A percentile compares a stretch with the other conserved stretches of the same genome.
Evolutionary conservation across 2,329 filamentous ascomycete genomes (phyloP).

Genomic region (Calonectria honghensis): DNA sequence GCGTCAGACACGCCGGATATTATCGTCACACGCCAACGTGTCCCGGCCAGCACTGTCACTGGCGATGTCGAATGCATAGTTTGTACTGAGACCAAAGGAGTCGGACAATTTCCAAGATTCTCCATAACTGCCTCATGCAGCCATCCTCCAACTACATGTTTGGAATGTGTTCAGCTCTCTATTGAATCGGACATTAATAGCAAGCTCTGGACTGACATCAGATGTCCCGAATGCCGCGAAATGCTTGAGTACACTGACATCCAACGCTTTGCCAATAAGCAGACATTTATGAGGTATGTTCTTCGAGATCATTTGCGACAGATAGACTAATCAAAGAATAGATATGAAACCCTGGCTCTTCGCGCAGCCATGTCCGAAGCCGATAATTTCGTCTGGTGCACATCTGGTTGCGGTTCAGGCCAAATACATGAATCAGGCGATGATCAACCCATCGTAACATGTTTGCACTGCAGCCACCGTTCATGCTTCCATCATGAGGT

Average conservation of each 20-base stretch:
- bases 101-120: slow-evolving; percentile 57
- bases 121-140: slow-evolving; percentile 59
- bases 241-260: slow-evolving; percentile 67
- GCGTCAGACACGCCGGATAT: slow-evolving; percentile 52
- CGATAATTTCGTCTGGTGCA: slow-evolving; percentile 72
- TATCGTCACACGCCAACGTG: slow-evolving; percentile 57
- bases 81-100: slow-evolving; percentile 59
- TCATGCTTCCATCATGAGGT: slow-evolving; percentile 66
- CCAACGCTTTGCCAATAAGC: slow-evolving; percentile 64
- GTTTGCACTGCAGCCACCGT: slow-evolving; percentile 61
- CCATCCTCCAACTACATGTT: slow-evolving; percentile 59
- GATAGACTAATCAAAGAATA: slow-evolving; percentile 44
- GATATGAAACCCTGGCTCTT: slow-evolving; percentile 66
- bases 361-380: slow-evolving; percentile 65
- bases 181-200: slow-evolving; percentile 59
- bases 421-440: slow-evolving; percentile 69
- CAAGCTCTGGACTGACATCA: slow-evolving; percentile 66
- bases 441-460: slow-evolving; percentile 64
- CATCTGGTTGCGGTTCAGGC: slow-evolving; percentile 69
- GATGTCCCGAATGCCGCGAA: slow-evolving; percentile 71
- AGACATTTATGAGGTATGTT: slow-evolving; percentile 65
- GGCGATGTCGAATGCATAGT: slow-evolving; percentile 59
- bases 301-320: not conserved
- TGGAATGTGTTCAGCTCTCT: slow-evolving; percentile 59
- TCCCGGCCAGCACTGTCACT: slow-evolving; percentile 47